phyloP scores from a whole-genome alignment of 1,139 yeast species.

The Nematodospora anomalae region DNA sequence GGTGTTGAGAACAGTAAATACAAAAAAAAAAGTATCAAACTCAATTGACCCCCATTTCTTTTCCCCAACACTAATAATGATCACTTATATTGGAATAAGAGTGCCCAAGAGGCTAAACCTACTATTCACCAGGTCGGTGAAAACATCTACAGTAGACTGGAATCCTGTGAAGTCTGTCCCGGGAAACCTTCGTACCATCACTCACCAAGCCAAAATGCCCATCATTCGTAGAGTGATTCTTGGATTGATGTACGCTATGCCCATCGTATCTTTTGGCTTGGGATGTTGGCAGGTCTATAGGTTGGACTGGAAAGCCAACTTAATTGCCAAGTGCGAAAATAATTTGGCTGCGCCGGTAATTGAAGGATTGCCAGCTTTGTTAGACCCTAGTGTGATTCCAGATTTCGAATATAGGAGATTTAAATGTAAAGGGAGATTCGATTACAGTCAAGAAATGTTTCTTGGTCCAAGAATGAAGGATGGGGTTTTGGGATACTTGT shows the following conservation, averaged over 20 bases:
- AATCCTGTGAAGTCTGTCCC: constrained; percentile 64
- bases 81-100: no score
- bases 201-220: constrained; percentile 38
- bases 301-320: constrained; percentile 82
- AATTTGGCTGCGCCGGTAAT: constrained; percentile 72
- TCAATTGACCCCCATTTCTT: no score
- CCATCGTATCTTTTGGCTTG: constrained; percentile 76
- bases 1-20: no score
- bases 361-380: constrained; percentile 58
- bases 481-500: constrained; percentile 74
- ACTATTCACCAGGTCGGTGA: constrained; percentile 29
- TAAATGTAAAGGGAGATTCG: constrained; percentile 69
- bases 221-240: constrained; percentile 51
- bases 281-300: constrained; percentile 95
- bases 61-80: no score
- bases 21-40: no score
- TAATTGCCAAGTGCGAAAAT: constrained; percentile 82
- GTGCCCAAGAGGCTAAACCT: constrained; percentile 2
- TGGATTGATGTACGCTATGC: constrained; percentile 76
- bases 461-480: constrained; percentile 86
- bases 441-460: constrained; percentile 84
- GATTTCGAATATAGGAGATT: constrained; percentile 85
- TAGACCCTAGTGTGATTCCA: constrained; percentile 54
- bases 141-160: constrained; percentile 84
- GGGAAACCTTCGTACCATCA: constrained; percentile 44